Evolutionary conservation across 257 asterid genomes (phyloP), one percentile per base, ranked within the genome.

Genomic region (Datura wrightii): DNA sequence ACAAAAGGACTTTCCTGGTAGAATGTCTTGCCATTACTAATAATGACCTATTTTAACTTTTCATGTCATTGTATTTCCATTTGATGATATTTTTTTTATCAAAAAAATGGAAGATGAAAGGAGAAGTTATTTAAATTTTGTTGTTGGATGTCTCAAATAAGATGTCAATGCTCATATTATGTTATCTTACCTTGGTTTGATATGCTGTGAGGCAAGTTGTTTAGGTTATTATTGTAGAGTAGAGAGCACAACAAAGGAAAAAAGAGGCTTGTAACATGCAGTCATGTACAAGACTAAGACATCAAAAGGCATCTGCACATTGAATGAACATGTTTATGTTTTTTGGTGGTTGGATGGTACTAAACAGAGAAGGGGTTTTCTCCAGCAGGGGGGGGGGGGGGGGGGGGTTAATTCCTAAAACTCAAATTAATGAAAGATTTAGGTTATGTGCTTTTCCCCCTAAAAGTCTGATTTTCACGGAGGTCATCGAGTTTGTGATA

Each of bases 141-240:
- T 66, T 3, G 76, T 3, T 67, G 76, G 76, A 67, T 67, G 24
- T 15, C 50, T 37, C 3, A 13, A 3, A 37, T 67, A 67, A 37
- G 11, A 37, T 37, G 3, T 37, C 48, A 67, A 67, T 67, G 76
- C 19, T 37, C 50, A 67, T 67, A 3, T 14, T 46, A 5, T 67
- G 6, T 14, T 46, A 5, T 46, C 7, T 46, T 37, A 7, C 50
- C 34, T 67, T n/a, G 50, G 11, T 37, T 67, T 67, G 6, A 14
- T 66, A 36, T 66, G 48, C 50, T 6, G 3, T 67, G 76, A 67
- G 31, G 31, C 48, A 66, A 66, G 76, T 66, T 67, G 2, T 67
- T 67, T 67, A 37, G 50, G 6, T 67, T 67, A 37, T 67, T 67
- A 37, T 67, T 67, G 11, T 67, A 67, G 31, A 37, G 76, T 67